These are phyloP conservation scores for Penicillium roqueforti DNA, from an alignment of 495 filamentous ascomycete genomes.

Conservation along the genomic window DNA sequence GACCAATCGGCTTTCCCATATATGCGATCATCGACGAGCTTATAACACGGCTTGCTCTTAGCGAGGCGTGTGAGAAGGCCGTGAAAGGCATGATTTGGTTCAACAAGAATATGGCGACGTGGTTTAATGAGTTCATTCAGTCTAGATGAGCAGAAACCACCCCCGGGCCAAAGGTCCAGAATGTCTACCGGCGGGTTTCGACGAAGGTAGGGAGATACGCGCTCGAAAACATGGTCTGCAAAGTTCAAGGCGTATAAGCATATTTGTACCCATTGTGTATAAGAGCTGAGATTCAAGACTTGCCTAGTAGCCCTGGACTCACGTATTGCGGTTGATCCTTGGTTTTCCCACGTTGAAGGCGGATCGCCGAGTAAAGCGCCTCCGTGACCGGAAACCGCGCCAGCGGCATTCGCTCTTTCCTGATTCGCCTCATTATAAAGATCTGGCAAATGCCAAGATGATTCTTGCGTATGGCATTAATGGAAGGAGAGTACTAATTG, in stretches of 20 bases:
- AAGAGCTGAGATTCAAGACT: constrained; percentile 14
- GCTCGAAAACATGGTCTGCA: constrained; percentile 48
- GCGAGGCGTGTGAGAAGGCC: constrained; percentile 60
- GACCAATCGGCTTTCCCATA: constrained; percentile 45
- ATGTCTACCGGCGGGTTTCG: constrained; percentile 69
- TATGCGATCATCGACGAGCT: constrained; percentile 47
- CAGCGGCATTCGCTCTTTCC: background rate
- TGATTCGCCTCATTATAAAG: background rate
- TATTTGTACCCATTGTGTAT: background rate
- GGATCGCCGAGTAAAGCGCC: background rate
- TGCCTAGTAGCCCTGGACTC: constrained; percentile 59
- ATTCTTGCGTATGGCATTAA: background rate
- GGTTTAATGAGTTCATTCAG: constrained; percentile 71
- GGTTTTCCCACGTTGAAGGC: background rate
- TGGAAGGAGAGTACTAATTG: background rate
- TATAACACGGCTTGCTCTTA: constrained; percentile 52
- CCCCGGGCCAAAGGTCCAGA: constrained; percentile 78
- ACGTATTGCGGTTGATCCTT: constrained; percentile 41
- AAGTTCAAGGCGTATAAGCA: background rate
- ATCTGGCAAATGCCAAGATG: background rate
- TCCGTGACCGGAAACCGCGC: background rate
- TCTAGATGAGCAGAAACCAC: constrained; percentile 68
- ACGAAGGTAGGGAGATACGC: constrained; percentile 55
- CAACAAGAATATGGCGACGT: constrained; percentile 73
- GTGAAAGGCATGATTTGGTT: constrained; percentile 52